Conservation (phyloP, 140 eudicot genomes). For the Ambrosia hybrid region DNA sequence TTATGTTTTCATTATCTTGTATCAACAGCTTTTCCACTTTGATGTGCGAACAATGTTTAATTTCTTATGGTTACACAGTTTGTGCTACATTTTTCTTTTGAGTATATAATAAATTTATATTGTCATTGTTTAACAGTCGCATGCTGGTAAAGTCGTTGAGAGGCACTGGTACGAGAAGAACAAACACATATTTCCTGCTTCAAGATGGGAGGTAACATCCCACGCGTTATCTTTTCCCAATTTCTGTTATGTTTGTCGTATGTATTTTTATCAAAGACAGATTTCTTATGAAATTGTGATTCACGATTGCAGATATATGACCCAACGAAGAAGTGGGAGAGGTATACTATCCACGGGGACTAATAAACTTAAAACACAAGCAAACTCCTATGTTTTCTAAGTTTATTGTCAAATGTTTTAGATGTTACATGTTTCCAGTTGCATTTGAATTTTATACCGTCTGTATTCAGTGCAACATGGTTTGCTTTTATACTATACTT, state of each 20-base stretch:
- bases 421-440: slow-evolving; percentile 16
- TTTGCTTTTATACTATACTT: not conserved
- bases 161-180: slow-evolving; percentile 99
- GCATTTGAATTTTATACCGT: slow-evolving; percentile 16
- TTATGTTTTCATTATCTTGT: slow-evolving; percentile 10
- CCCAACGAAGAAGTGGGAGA: slow-evolving; percentile 95
- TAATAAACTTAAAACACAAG: slow-evolving; percentile 27
- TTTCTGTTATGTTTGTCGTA: not conserved
- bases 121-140: slow-evolving; percentile 56
- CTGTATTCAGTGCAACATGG: not conserved
- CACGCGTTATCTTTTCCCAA: not conserved
- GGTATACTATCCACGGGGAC: slow-evolving; percentile 95
- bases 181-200: slow-evolving; percentile 98
- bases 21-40: slow-evolving; percentile 86
- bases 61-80: not conserved
- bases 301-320: slow-evolving; percentile 73
- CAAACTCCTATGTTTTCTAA: not conserved
- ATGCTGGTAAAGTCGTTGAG: slow-evolving; percentile 99
- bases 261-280: not conserved
- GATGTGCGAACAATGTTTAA: slow-evolving; percentile 52
- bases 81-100: not conserved
- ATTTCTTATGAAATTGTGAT: slow-evolving; percentile 3
- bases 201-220: slow-evolving; percentile 95
- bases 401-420: slow-evolving; percentile 16
- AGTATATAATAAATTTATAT: not conserved